Evolutionary conservation across 192 early-diverging fungal species (phyloP), one percentile per base, ranked within the genome.

Genomic region (Coemansia sp.): DNA sequence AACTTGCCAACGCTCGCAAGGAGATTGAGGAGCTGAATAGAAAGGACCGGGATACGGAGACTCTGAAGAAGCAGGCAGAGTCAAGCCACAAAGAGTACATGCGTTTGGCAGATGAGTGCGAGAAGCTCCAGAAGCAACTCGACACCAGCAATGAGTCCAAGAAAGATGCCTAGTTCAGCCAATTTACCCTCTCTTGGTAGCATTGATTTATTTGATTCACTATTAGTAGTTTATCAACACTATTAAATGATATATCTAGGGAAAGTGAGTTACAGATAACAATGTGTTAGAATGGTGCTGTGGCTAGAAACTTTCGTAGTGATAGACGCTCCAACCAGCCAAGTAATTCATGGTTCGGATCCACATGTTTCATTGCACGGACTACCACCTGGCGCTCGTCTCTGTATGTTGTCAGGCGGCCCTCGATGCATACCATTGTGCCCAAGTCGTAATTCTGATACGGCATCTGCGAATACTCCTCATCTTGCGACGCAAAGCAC

Each of bases 61-160:
- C 71, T 3, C 75, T 84, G 29, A 76, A 77, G 68, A 84, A 84
- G 70, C 83, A 84, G 70, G 74, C 75, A 4, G 75, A 84, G 30
- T 66, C 70, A 42, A 76, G 63, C 57, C 77, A 84, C 64, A 46
- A 70, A 22, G 83, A 84, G 57, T 84, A 84, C 65, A 81, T 78
- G 74, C 77, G 83, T 54, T 60, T 84, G 54, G 74, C 83, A 1
- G 83, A 84, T 42, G 67, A 75, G 61, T 75, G 64, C 64, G 71
- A 70, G 42, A 54, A 50, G 42, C 71, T 77, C 25, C 64, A 71
- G 54, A 77, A 76, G 75, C 63, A 67, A 66, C 51, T 81, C 11
- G 66, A 64, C 31, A 31, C 61, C 24, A 58, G 39, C 23, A 70
- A 55, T 36, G 78, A 81, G 67, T 68, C 70, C 58, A 81, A 81